A percentile compares a stretch with the other conserved stretches of the same genome.
phyloP scores from a whole-genome alignment of 805 yeast species.

The Pichia scutulata region DNA sequence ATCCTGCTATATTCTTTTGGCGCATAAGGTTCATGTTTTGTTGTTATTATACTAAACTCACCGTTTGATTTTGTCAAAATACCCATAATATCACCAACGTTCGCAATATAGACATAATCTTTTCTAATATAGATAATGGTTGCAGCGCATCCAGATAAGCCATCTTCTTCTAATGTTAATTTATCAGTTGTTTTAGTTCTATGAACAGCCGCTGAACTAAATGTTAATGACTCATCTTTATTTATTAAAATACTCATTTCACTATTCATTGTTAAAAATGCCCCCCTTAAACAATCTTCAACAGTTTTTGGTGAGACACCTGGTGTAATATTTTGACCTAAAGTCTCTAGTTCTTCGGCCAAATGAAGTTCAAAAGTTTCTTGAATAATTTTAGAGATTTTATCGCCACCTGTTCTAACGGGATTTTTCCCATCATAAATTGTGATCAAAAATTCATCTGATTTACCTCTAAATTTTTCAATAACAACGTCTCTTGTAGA shows the following conservation, averaged over 20 bases:
- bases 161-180: constrained; percentile 57
- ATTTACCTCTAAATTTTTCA: constrained; percentile 80
- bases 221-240: constrained; percentile 35
- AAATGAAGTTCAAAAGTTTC: constrained; percentile 61
- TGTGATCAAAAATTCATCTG: constrained; percentile 73
- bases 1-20: constrained; percentile 76
- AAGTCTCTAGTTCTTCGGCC: constrained; percentile 50
- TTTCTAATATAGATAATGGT: constrained; percentile 75
- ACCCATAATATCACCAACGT: constrained; percentile 86
- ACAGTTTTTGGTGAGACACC: constrained; percentile 41
- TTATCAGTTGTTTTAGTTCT: constrained; percentile 43
- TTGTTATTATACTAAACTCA: constrained; percentile 63
- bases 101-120: constrained; percentile 66
- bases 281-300: constrained; percentile 70
- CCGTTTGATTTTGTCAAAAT: constrained; percentile 76
- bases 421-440: constrained; percentile 76
- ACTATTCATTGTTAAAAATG: constrained; percentile 72
- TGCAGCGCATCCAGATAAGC: constrained; percentile 75
- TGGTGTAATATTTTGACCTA: constrained; percentile 28
- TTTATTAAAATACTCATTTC: constrained; percentile 64
- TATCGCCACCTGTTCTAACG: constrained; percentile 49
- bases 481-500: constrained; percentile 78
- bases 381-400: constrained; percentile 66
- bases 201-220: constrained; percentile 43
- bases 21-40: constrained; percentile 77